These are phyloP conservation scores for Suillus hirtellus DNA, from an alignment of 768 basidiomycete species.

Conservation along the genomic window DNA sequence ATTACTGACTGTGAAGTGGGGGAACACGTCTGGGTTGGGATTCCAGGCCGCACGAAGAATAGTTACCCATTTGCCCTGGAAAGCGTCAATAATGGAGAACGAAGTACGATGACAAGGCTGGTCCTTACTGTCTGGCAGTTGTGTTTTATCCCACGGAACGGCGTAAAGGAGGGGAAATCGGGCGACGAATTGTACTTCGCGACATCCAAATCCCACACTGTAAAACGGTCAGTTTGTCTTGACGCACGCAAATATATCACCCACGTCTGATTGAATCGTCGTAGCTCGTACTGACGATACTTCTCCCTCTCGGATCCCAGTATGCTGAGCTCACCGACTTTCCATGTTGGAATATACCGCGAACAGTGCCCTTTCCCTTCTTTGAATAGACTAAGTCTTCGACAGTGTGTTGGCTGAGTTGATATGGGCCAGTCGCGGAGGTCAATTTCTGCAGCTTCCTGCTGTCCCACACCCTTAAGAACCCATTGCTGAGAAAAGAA, in stretches of 20 bases:
- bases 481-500: constrained; percentile 2
- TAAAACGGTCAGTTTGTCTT: constrained; percentile 14
- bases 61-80: constrained; percentile 80
- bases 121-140: constrained; percentile 76
- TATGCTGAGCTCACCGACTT: constrained; percentile 83
- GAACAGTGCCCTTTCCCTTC: constrained; percentile 53
- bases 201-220: constrained; percentile 78
- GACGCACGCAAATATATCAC: constrained; percentile 26
- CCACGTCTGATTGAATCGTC: constrained; percentile 74
- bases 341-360: constrained; percentile 67
- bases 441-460: constrained; percentile 57
- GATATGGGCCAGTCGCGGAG: constrained; percentile 21
- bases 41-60: constrained; percentile 78
- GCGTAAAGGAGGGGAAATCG: constrained; percentile 61
- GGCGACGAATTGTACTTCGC: constrained; percentile 45
- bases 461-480: constrained; percentile 73
- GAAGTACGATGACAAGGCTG: no score
- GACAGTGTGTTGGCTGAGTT: constrained; percentile 44
- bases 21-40: constrained; percentile 74
- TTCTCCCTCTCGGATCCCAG: constrained; percentile 81
- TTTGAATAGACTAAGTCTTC: constrained; percentile 51
- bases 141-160: constrained; percentile 63
- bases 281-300: constrained; percentile 83
- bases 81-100: constrained; percentile 6
- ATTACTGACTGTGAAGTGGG: constrained; percentile 73